Conservation (phyloP, 306 rosid genomes). For the Malus sylvestris region DNA sequence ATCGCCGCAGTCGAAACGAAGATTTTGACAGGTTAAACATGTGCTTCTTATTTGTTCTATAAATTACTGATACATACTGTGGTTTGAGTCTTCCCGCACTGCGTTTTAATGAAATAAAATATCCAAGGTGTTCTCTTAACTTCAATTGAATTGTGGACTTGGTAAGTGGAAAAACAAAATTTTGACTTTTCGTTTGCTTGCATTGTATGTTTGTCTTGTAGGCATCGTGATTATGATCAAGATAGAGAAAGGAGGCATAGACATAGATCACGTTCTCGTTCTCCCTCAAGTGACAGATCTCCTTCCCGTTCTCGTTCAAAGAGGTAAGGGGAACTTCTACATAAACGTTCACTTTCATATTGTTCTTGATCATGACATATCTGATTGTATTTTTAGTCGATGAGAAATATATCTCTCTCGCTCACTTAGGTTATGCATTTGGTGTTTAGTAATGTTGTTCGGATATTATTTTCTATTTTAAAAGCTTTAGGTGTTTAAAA, state of each 20-base stretch:
- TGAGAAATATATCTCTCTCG: not conserved
- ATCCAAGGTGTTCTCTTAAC: not conserved
- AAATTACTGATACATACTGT: not conserved
- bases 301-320: slow-evolving; percentile 49
- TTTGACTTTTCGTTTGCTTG: not conserved
- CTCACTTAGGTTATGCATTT: not conserved
- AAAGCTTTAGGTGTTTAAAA: not conserved
- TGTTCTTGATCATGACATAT: not conserved
- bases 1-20: slow-evolving; percentile 27
- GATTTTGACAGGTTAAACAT: slow-evolving; percentile 47
- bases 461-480: not conserved
- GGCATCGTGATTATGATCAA: slow-evolving; percentile 36
- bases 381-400: not conserved
- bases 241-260: slow-evolving; percentile 50
- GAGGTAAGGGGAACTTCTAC: slow-evolving; percentile 17
- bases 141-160: not conserved
- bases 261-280: slow-evolving; percentile 37
- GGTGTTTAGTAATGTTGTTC: not conserved
- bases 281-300: slow-evolving; percentile 39
- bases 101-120: not conserved
- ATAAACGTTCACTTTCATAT: slow-evolving; percentile 5
- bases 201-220: slow-evolving; percentile 14
- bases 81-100: not conserved
- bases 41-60: not conserved
- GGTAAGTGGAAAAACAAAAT: not conserved